phyloP scores from a whole-genome alignment of 495 filamentous ascomycete genomes.

The Sabuloglossum arenarium region DNA sequence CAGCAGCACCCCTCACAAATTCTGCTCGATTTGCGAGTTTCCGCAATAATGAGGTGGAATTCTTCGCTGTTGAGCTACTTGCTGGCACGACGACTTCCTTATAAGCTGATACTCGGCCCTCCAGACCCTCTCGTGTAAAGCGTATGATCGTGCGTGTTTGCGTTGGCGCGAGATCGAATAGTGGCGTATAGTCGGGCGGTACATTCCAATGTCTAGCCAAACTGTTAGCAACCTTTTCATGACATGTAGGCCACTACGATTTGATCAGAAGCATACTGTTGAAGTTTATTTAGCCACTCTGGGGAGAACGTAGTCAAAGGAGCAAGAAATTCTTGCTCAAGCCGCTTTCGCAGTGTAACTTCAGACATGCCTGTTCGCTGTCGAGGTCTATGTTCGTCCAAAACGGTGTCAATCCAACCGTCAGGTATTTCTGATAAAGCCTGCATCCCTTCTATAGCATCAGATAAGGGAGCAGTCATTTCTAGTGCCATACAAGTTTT shows the following conservation, averaged over 20 bases:
- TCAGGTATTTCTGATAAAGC: constrained; percentile 4
- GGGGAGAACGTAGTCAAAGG: constrained; percentile 57
- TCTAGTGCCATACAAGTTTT: neutral
- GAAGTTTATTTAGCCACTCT: constrained; percentile 71
- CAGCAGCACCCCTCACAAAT: constrained; percentile 85
- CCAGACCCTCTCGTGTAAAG: constrained; percentile 78
- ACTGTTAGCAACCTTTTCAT: constrained; percentile 8
- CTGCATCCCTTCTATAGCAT: neutral
- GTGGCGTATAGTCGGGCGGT: constrained; percentile 48
- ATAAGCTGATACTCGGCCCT: constrained; percentile 86
- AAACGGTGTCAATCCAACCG: constrained; percentile 33
- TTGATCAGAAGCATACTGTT: constrained; percentile 32
- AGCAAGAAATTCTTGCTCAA: constrained; percentile 58
- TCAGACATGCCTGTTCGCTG: constrained; percentile 34
- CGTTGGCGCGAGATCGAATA: constrained; percentile 74
- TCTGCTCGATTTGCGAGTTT: constrained; percentile 78
- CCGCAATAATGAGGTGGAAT: constrained; percentile 74
- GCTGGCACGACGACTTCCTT: constrained; percentile 87
- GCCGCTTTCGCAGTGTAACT: constrained; percentile 37
- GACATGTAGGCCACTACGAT: neutral
- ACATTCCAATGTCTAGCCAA: constrained; percentile 56
- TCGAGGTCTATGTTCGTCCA: constrained; percentile 30
- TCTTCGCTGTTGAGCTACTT: constrained; percentile 80
- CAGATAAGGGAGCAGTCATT: neutral
- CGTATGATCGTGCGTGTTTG: constrained; percentile 84